These are phyloP conservation scores for Aspergillus tubingensis DNA, from an alignment of 2,329 filamentous ascomycete species.

Conservation along the genomic window DNA sequence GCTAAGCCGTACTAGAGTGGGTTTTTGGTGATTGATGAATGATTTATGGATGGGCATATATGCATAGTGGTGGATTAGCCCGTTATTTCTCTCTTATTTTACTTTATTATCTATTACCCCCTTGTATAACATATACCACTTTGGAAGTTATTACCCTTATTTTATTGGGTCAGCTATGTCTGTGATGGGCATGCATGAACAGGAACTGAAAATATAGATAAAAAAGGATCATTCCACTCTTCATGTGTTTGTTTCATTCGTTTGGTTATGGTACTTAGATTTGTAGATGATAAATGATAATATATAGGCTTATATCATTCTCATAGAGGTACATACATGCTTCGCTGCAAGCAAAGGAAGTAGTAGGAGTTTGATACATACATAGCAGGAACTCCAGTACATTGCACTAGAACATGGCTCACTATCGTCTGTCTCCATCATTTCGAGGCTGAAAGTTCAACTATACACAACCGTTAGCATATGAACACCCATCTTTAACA, in stretches of 20 bases:
- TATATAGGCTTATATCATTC: not conserved
- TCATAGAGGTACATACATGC: not conserved
- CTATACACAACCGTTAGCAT: constrained; percentile 9
- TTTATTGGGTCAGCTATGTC: constrained; percentile 2
- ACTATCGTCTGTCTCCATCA: constrained; percentile 16
- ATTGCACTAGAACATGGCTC: not conserved
- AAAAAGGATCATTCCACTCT: constrained; percentile 23
- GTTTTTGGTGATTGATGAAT: not conserved
- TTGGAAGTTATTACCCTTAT: not conserved
- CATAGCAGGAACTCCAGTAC: not conserved
- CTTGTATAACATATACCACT: constrained; percentile 5
- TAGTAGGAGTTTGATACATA: not conserved
- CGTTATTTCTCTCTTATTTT: constrained; percentile 8
- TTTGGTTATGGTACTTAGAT: not conserved
- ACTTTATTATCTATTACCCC: constrained; percentile 1
- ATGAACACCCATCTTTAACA: not conserved
- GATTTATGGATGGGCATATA: constrained; percentile 12
- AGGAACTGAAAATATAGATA: constrained; percentile 13
- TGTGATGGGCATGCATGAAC: constrained; percentile 5
- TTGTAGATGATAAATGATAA: not conserved
- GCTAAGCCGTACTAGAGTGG: constrained; percentile 64
- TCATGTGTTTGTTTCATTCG: not conserved
- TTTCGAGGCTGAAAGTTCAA: constrained; percentile 26
- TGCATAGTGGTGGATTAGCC: constrained; percentile 25
- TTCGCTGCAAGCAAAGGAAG: not conserved